Conservation (phyloP, 352 stramenopile genomes). For the Nothophytophthora sp. region DNA sequence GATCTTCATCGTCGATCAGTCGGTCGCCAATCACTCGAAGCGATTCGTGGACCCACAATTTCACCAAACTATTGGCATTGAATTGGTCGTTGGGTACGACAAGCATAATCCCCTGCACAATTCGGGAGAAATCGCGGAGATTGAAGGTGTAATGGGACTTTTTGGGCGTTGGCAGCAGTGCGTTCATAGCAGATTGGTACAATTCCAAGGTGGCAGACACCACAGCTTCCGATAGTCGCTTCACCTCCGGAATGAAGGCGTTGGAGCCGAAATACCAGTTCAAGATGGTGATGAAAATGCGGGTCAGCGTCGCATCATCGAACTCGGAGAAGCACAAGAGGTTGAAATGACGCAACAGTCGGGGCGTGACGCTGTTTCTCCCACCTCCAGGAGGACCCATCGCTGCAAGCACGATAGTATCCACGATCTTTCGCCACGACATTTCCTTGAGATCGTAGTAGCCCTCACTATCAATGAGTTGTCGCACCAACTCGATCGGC, state of each 20-base stretch:
- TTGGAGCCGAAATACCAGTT: conserved; percentile 80
- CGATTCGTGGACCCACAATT: conserved; percentile 95
- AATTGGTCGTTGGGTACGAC: conserved; percentile 86
- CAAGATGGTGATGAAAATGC: conserved; percentile 94
- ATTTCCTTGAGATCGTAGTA: conserved; percentile 96
- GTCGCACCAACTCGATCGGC: conserved; percentile 91
- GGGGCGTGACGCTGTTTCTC: conserved; percentile 90
- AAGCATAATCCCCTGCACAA: conserved; percentile 94
- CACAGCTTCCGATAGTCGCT: conserved; percentile 70
- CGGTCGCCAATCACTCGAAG: conserved; percentile 95
- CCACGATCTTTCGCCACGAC: conserved; percentile 90
- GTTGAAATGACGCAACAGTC: conserved; percentile 93
- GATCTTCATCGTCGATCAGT: conserved; percentile 92
- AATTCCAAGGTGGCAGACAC: conserved; percentile 92
- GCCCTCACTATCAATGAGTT: conserved; percentile 89
- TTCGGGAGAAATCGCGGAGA: conserved; percentile 92
- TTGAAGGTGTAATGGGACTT: conserved; percentile 98
- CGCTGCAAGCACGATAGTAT: conserved; percentile 88
- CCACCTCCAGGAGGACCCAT: conserved; percentile 93
- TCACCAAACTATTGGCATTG: conserved; percentile 77
- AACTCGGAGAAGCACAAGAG: conserved; percentile 94
- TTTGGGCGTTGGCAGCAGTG: conserved; percentile 91
- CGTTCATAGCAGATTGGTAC: conserved; percentile 85
- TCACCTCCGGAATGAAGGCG: conserved; percentile 70
- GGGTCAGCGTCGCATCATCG: conserved; percentile 90